Evolutionary conservation across 1,284 basidiomycete species (phyloP), one percentile per base, ranked within the genome.

Genomic region (Ganoderma meredithae): DNA sequence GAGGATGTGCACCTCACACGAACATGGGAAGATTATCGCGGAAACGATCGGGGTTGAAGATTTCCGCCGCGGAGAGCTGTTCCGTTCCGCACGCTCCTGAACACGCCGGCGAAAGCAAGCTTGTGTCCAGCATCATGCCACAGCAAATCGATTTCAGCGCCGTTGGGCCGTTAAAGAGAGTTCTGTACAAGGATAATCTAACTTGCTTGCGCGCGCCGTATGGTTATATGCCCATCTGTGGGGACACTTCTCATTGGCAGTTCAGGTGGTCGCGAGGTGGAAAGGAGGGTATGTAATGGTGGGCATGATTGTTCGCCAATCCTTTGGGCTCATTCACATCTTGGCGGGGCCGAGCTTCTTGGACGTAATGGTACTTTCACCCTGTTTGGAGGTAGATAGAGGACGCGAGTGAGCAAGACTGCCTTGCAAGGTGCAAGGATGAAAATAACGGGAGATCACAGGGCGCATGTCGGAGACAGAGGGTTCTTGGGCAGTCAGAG

Each of bases 401-500:
- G 5, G n/a, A 19, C 10, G 33, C 55, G 55, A 39, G 33, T 58
- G 55, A 39, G 31, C 10, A 33, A 27, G 31, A 40, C 52, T 56
- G 62, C 40, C 49, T 43, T 64, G 52, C 12, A 39, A 56, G 59
- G 59, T 25, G 27, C 55, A 10, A 27, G 9, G 44, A 55, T 60
- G 66, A 53, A 67, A 67, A 67, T 63, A 63, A 62, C 59, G 44
- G 43, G n/a, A 25, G 59, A 68, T 65, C 60, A 43, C 63, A 65
- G 67, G 47, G 43, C 41, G 65, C 47, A 60, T n/a, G 49, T 53
- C 31, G 33, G 60, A 39, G 19, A 25, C 19, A 44, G 49, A 44
- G 31, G 25, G 33, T 15, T 15, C 62, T 58, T 49, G 36, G 55
- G 31, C 13, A 44, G 58, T 60, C 40, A 55, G 22, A 15, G 5